phyloP scores from a whole-genome alignment of 208 protist species.

The Trypanosoma vivax region DNA sequence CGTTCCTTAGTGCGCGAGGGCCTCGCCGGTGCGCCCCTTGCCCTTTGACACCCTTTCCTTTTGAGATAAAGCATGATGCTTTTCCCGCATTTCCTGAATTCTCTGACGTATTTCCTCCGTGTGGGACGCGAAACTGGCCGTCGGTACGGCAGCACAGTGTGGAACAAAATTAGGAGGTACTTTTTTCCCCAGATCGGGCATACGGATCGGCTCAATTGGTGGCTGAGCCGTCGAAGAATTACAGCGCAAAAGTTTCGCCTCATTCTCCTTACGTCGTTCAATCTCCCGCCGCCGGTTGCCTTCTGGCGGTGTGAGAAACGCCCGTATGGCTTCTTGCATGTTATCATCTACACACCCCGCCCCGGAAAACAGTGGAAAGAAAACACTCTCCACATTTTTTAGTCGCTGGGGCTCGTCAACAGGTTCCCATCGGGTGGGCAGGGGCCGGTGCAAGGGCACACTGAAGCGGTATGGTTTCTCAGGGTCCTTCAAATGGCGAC shows the following conservation, averaged over 20 bases:
- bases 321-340: slow-evolving; percentile 16
- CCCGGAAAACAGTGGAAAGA: slow-evolving; percentile 40
- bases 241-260: slow-evolving; percentile 9
- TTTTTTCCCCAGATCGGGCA: slow-evolving; percentile 34
- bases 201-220: slow-evolving; percentile 21
- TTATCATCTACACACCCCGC: slow-evolving; percentile 1
- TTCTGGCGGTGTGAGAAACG: slow-evolving; percentile 25
- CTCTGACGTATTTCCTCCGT: too few relatives aligned
- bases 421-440: slow-evolving; percentile 23
- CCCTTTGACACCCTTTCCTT: too few relatives aligned
- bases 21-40: too few relatives aligned
- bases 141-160: slow-evolving; percentile 12
- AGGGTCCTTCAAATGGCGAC: slow-evolving; percentile 11
- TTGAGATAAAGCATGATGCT: too few relatives aligned
- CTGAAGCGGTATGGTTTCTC: slow-evolving; percentile 19
- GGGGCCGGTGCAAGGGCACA: slow-evolving; percentile 23
- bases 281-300: slow-evolving; percentile 23
- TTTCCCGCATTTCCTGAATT: too few relatives aligned
- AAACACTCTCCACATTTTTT: slow-evolving; percentile 22
- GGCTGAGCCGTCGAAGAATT: slow-evolving; percentile 17
- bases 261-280: slow-evolving; percentile 20
- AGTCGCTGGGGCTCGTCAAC: slow-evolving; percentile 6
- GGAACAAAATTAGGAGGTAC: slow-evolving; percentile 28
- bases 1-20: too few relatives aligned
- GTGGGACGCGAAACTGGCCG: too few relatives aligned